Percentiles rank a stretch among this genome's conserved stretches.
phyloP scores from a whole-genome alignment of 2,329 filamentous ascomycete genomes.

The Trichoderma sp. region DNA sequence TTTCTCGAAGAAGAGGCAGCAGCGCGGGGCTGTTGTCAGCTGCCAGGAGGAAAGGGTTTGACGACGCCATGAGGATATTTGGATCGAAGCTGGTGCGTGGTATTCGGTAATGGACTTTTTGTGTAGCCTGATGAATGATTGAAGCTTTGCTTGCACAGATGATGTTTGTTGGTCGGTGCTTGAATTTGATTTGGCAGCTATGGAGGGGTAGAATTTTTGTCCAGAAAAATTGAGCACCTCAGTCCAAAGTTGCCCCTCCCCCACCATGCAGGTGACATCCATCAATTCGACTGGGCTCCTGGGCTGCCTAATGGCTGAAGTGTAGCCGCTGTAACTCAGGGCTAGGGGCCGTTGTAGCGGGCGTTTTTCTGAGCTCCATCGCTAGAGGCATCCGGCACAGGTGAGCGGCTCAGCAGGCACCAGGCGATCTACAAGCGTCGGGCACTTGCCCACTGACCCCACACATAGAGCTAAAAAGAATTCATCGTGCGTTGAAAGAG shows the following conservation, averaged over 20 bases:
- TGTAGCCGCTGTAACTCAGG: neutral
- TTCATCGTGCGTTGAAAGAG: neutral
- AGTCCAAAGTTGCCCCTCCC: neutral
- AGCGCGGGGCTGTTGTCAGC: constrained; percentile 78
- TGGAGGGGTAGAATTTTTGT: constrained; percentile 10
- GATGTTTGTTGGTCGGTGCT: neutral
- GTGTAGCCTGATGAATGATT: neutral
- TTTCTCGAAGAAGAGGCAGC: constrained; percentile 69
- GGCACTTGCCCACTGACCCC: neutral
- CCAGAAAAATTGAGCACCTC: neutral
- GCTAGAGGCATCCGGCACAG: neutral
- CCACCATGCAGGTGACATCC: constrained; percentile 7
- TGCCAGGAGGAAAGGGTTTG: constrained; percentile 73
- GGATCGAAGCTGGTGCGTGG: neutral
- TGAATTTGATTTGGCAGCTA: neutral
- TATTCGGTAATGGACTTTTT: neutral
- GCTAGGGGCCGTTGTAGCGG: neutral
- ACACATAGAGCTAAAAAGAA: neutral
- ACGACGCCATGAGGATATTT: constrained; percentile 44
- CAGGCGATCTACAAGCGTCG: neutral
- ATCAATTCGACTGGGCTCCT: neutral
- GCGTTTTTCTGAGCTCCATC: neutral
- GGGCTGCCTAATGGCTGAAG: neutral
- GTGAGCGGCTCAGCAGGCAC: neutral
- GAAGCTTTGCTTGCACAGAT: neutral